Evolutionary conservation across 139 green algal species (phyloP).

Genomic region (Penium margaritaceum): DNA sequence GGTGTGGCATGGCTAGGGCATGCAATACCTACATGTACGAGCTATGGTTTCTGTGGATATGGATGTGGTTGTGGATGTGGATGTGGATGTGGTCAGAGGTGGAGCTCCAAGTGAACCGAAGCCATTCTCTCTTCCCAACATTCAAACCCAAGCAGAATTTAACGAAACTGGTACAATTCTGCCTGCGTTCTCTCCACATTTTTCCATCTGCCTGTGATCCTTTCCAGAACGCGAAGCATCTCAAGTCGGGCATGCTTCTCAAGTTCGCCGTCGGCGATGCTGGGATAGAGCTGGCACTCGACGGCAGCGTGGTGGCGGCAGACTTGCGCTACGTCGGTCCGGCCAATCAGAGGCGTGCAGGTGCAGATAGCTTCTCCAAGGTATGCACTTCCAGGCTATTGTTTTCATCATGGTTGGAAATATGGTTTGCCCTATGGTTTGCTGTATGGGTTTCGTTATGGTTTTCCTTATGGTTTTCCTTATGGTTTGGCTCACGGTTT

Average conservation of each 20-base stretch:
- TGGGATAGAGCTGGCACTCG: constrained; percentile 32
- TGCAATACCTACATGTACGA: no score
- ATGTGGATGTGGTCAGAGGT: no score
- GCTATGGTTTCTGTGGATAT: no score
- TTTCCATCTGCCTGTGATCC: no score
- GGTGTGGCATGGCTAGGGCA: no score
- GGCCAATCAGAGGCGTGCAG: constrained; percentile 59
- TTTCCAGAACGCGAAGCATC: constrained; percentile 26
- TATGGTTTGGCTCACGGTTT: no score
- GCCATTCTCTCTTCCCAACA: no score
- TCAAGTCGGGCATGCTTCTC: constrained; percentile 13
- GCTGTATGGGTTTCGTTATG: neutral
- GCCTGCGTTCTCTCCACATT: no score
- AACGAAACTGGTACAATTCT: no score
- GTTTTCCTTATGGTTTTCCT: neutral
- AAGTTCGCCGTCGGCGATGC: constrained; percentile 57
- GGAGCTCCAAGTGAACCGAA: no score
- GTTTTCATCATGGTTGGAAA: constrained; percentile 8
- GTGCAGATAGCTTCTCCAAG: constrained; percentile 72
- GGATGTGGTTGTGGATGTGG: no score
- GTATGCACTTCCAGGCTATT: constrained; percentile 16
- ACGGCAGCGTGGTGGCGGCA: constrained; percentile 54
- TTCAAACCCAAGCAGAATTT: no score
- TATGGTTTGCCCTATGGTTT: constrained; percentile 16
- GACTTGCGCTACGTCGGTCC: constrained; percentile 62